Conservation (phyloP, 805 yeast species). For the Wickerhamomyces canadensis region DNA sequence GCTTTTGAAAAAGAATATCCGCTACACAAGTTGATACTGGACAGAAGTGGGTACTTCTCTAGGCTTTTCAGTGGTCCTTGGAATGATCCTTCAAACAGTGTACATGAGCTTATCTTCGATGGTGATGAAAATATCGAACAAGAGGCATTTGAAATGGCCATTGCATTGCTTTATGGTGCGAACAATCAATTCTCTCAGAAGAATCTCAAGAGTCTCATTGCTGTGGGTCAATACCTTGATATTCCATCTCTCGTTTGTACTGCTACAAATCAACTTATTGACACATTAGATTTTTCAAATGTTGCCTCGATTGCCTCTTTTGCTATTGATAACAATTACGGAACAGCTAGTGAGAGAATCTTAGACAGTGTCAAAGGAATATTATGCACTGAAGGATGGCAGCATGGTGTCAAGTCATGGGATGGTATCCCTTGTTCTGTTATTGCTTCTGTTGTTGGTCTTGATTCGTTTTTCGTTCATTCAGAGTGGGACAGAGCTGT, state of each 20-base stretch:
- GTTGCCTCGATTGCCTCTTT: constrained; percentile 34
- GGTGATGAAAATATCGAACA: constrained; percentile 36
- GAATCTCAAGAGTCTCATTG: constrained; percentile 39
- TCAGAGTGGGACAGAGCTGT: constrained; percentile 51
- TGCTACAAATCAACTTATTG: constrained; percentile 36
- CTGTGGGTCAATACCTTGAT: constrained; percentile 45
- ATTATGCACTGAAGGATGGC: constrained; percentile 45
- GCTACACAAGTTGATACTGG: constrained; percentile 42
- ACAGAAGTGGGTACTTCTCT: constrained; percentile 42
- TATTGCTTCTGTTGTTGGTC: constrained; percentile 39
- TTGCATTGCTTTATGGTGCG: constrained; percentile 43
- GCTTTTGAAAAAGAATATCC: constrained; percentile 41
- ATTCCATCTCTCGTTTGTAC: constrained; percentile 39
- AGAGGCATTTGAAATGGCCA: constrained; percentile 43
- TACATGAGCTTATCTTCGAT: constrained; percentile 31
- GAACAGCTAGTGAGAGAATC: constrained; percentile 39
- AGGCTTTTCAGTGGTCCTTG: constrained; percentile 40
- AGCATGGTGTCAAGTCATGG: constrained; percentile 40
- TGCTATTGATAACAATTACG: constrained; percentile 40
- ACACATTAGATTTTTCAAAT: constrained; percentile 29
- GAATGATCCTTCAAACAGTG: constrained; percentile 25
- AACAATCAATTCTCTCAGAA: constrained; percentile 23
- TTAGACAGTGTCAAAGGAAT: constrained; percentile 42
- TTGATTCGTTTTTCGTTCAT: constrained; percentile 48
- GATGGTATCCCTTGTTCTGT: constrained; percentile 38